phyloP scores from a whole-genome alignment of 2,329 filamentous ascomycete genomes.

The Podosphaera fusca region DNA sequence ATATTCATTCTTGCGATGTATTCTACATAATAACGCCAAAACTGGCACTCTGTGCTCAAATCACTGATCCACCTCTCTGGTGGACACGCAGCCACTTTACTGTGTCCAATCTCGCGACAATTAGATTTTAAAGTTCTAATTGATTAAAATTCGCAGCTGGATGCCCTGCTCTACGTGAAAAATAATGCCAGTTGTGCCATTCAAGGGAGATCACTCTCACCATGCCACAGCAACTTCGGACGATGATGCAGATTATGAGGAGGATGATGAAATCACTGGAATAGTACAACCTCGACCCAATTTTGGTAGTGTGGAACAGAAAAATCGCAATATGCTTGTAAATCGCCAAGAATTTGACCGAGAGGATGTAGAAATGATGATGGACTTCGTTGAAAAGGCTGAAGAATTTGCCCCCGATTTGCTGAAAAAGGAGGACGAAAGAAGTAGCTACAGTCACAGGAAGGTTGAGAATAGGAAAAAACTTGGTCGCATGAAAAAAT shows the following conservation, averaged over 20 bases:
- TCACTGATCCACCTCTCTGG: no score
- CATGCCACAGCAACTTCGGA: conserved; percentile 16
- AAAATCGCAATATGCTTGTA: conserved; percentile 15
- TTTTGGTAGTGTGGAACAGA: conserved; percentile 16
- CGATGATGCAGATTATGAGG: conserved; percentile 17
- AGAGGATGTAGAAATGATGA: conserved; percentile 7
- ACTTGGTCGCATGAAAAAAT: conserved; percentile 17
- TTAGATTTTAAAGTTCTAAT: background rate
- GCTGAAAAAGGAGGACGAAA: conserved; percentile 16
- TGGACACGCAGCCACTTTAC: no score
- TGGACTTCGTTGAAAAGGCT: conserved; percentile 13
- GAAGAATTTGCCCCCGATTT: conserved; percentile 6
- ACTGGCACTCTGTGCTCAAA: no score
- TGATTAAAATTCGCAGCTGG: conserved; percentile 2
- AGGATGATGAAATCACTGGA: conserved; percentile 14
- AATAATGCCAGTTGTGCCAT: conserved; percentile 14
- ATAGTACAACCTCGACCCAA: conserved; percentile 12
- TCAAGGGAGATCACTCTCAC: conserved; percentile 14
- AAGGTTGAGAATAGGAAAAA: conserved; percentile 18
- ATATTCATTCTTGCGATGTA: no score
- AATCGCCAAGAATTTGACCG: conserved; percentile 7
- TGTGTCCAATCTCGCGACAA: background rate
- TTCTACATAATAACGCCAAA: no score
- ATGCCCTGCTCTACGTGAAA: conserved; percentile 8
- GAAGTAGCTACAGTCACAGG: conserved; percentile 16